phyloP scores from a whole-genome alignment of 148 eudicot genomes.

The Amaranthus palmeri region DNA sequence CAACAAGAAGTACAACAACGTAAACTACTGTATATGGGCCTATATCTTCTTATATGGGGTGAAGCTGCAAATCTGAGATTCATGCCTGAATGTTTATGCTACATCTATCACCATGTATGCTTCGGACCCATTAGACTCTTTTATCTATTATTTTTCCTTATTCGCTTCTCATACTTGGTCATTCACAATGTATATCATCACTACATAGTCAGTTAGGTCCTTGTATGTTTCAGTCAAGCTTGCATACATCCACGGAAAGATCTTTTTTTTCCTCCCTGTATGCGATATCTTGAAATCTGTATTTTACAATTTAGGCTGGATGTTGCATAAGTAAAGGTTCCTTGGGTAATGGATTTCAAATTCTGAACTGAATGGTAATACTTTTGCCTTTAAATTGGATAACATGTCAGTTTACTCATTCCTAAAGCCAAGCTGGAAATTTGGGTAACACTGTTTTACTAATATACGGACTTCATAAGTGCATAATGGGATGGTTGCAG shows the following conservation, averaged over 20 bases:
- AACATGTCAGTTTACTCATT: not conserved
- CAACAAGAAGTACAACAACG: slow-evolving; percentile 99
- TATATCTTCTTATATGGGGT: slow-evolving; percentile 97
- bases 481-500: no score
- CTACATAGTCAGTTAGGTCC: not conserved
- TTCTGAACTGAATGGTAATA: no score
- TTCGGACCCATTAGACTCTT: slow-evolving; percentile 6
- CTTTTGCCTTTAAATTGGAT: not conserved
- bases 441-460: no score
- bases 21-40: slow-evolving; percentile 87
- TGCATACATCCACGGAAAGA: no score
- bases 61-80: slow-evolving; percentile 99
- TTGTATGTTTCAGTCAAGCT: no score
- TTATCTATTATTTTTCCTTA: no score
- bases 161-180: not conserved
- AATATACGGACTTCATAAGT: no score
- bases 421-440: no score
- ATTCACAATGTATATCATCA: not conserved
- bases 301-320: no score
- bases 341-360: no score
- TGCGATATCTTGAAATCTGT: not conserved
- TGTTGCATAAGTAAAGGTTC: not conserved
- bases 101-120: slow-evolving; percentile 93
- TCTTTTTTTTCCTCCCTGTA: not conserved
- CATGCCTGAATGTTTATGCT: slow-evolving; percentile 99